A percentile compares a stretch with the other conserved stretches of the same genome.
Evolutionary conservation across 2,329 filamentous ascomycete genomes (phyloP).

Genomic region (Colletotrichum karsti): DNA sequence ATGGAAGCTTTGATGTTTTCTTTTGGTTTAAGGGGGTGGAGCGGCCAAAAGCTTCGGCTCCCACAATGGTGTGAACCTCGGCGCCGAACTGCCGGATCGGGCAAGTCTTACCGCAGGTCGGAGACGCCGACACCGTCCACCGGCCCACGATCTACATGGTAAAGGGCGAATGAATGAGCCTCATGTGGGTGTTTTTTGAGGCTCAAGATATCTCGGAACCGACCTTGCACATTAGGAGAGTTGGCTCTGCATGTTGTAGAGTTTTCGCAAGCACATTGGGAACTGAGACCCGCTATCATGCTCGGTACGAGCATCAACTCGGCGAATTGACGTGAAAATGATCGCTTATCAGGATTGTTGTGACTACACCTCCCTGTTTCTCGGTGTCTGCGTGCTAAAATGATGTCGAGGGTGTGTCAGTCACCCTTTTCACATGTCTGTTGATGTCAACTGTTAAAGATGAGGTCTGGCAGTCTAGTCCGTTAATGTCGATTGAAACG

Average conservation of each 20-base stretch:
- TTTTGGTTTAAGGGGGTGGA: conserved; percentile 1
- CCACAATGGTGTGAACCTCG: not conserved
- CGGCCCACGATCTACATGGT: not conserved
- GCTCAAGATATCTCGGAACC: not conserved
- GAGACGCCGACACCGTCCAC: not conserved
- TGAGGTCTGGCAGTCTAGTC: no score
- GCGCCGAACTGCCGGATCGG: conserved; percentile 16
- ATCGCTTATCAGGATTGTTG: not conserved
- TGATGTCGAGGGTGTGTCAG: not conserved
- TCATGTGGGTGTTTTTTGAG: not conserved
- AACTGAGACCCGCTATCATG: not conserved
- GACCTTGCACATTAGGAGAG: not conserved
- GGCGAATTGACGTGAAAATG: not conserved
- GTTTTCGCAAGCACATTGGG: not conserved
- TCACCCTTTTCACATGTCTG: not conserved
- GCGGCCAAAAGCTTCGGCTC: not conserved
- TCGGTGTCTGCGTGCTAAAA: not conserved
- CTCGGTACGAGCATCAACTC: not conserved
- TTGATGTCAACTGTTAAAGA: no score
- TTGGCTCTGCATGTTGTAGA: not conserved
- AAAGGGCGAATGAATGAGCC: not conserved
- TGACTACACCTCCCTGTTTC: not conserved
- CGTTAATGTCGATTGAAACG: no score
- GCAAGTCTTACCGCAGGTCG: not conserved
- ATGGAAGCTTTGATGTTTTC: not conserved